These are phyloP conservation scores for Polytolypa hystricis DNA, from an alignment of 2,329 filamentous ascomycete species.

Conservation along the genomic window DNA sequence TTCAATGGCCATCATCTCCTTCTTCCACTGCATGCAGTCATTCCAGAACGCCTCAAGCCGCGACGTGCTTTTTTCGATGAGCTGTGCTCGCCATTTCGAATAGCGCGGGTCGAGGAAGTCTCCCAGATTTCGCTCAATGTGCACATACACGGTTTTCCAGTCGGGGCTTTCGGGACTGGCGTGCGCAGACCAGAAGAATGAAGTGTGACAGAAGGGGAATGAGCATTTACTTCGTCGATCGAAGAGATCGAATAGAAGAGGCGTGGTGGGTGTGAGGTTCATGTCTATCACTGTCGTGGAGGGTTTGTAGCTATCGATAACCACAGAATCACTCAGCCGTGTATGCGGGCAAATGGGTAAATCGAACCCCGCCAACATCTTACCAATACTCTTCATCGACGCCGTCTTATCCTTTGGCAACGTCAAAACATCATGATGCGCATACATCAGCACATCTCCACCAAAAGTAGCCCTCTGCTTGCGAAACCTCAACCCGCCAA, in stretches of 20 bases:
- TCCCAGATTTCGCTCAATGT: conserved; percentile 5
- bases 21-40: conserved; percentile 9
- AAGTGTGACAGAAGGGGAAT: conserved; percentile 8
- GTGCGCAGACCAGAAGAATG: conserved; percentile 5
- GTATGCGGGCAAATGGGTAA: conserved; percentile 9
- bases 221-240: conserved; percentile 5
- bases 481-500: not conserved
- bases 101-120: not conserved
- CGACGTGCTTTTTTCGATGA: conserved; percentile 3
- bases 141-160: conserved; percentile 9
- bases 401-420: conserved; percentile 6
- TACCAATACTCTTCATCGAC: conserved; percentile 5
- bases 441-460: not conserved
- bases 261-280: not conserved
- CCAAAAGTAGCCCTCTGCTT: not conserved
- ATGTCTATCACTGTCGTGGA: not conserved
- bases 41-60: conserved; percentile 7
- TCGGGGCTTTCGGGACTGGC: not conserved
- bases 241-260: not conserved
- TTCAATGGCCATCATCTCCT: conserved; percentile 6
- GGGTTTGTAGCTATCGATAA: conserved; percentile 5
- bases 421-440: conserved; percentile 6
- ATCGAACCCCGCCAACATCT: conserved; percentile 7
- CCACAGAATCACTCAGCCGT: conserved; percentile 5
- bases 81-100: conserved; percentile 6